These are phyloP conservation scores for Coix lacrymajobi DNA, from an alignment of 176 grass and related monocot genomes.

Conservation along the genomic window DNA sequence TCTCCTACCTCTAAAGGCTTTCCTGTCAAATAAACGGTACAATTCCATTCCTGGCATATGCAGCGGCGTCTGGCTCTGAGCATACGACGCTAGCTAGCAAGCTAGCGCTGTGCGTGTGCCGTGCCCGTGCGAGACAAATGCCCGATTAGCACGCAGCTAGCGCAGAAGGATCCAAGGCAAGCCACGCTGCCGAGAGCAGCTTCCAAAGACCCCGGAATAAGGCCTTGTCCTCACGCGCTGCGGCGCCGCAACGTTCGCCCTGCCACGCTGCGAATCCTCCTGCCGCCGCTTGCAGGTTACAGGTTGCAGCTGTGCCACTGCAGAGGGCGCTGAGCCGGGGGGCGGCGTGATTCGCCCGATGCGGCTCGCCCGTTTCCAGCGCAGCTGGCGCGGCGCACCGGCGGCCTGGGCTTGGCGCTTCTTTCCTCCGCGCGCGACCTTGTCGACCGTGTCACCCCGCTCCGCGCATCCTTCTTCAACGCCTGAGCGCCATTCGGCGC, in stretches of 20 bases:
- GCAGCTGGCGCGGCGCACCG: neutral
- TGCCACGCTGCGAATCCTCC: neutral
- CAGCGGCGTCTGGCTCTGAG: neutral
- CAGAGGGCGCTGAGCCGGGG: neutral
- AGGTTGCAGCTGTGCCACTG: no score
- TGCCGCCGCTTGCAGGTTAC: neutral
- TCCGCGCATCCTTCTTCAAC: neutral
- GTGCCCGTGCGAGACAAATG: constrained; percentile 28
- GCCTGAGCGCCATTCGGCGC: neutral
- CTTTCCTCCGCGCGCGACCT: neutral
- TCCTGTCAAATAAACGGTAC: no score
- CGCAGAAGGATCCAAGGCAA: neutral
- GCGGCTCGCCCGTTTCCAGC: no score
- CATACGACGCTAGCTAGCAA: neutral
- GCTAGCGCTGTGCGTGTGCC: neutral
- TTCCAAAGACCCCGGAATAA: constrained; percentile 3
- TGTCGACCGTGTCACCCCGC: neutral
- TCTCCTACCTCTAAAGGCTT: no score
- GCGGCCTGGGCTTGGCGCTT: neutral
- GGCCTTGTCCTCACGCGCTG: neutral
- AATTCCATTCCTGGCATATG: neutral
- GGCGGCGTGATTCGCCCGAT: neutral
- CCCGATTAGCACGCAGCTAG: constrained; percentile 19
- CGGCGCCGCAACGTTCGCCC: neutral
- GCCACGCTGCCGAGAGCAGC: neutral